Conservation (phyloP, 2,329 filamentous ascomycete genomes). For the Clonostachys rhizophaga region DNA sequence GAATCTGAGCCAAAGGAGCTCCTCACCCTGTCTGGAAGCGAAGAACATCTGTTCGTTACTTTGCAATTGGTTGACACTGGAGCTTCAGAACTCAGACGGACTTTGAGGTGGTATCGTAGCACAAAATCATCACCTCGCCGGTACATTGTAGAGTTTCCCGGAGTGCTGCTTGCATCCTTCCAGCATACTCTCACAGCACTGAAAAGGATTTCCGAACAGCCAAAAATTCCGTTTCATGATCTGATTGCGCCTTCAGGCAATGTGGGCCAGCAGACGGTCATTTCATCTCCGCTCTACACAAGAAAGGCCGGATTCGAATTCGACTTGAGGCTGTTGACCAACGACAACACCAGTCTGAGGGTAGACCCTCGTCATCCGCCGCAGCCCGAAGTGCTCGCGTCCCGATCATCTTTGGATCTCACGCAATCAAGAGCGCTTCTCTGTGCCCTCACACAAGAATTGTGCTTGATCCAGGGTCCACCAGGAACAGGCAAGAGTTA, state of each 20-base stretch:
- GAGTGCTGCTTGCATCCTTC: too few species aligned
- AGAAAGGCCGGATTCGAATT: conserved; percentile 42
- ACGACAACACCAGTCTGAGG: conserved; percentile 9
- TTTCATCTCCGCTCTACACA: conserved; percentile 47
- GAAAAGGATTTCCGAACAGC: conserved; percentile 8
- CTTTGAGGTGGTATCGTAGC: too few species aligned
- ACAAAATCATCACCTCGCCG: too few species aligned
- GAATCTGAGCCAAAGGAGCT: too few species aligned
- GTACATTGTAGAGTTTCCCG: too few species aligned
- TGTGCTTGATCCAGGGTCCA: conserved; percentile 64
- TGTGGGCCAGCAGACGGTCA: conserved; percentile 7
- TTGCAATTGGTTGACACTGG: too few species aligned
- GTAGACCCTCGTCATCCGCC: conserved; percentile 9
- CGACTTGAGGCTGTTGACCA: conserved; percentile 26
- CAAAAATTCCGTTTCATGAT: conserved; percentile 42
- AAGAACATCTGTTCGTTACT: too few species aligned
- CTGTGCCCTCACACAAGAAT: conserved; percentile 41
- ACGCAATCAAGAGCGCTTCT: conserved; percentile 47
- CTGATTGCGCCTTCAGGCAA: conserved; percentile 29
- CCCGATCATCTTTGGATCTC: conserved; percentile 42
- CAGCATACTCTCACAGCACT: too few species aligned
- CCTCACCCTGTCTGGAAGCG: too few species aligned
- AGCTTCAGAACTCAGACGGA: too few species aligned
- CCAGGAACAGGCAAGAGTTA: conserved; percentile 68
- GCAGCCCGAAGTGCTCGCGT: conserved; percentile 13